Base-by-base conservation (phyloP, 192 early-diverging fungal species). In the Endogone sp. region DNA sequence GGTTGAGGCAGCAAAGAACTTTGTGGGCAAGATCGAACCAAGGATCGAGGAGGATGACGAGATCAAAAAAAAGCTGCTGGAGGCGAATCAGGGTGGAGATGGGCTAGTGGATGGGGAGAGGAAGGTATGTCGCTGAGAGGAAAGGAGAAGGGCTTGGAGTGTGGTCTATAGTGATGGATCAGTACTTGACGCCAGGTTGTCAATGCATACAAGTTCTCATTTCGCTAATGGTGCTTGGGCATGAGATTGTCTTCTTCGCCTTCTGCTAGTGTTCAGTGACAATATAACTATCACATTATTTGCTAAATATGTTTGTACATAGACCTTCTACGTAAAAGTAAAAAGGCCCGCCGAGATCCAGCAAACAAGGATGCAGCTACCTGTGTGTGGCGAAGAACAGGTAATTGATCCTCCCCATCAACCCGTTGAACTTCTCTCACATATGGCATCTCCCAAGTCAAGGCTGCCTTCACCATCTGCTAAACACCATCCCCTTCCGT, bases 341-440 rank as follows among this genome's bases (percentile, higher is more conserved):
- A 73, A 91, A 67, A 87, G 98, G 27, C 71, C 83, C 2, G 87
- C 90, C 29, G 83, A 83, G 44, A 89, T 97, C 25, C 89, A 93
- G 65, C 80, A 86, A 37, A 81, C 87, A 44, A 90, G 98, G 21
- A 72, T 91, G 31, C 82, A 89, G 63, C 86, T 99, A 20, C 98
- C 98, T 1, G 92, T 99, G 31, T 90, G 90, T 63, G 86, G 82
- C 24, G 98, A 99, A 71, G 98, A 99, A 81, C 96, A 99, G 78
- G 65, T 62, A 69, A 28, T 16, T 16, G 16, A 49, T 49, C 16
- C 37, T 6, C 16, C 37, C 37, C 16, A 16, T 16, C 37, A 11
- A 49, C 16, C 9, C 6, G 16, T 49, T 49, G 1, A 16, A 11
- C 16, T 49, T 49, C 9, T 49, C 37, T 49, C n/a, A n/a, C n/a